phyloP scores from a whole-genome alignment of 148 eudicot species.

The Vaccinium darrowii region DNA sequence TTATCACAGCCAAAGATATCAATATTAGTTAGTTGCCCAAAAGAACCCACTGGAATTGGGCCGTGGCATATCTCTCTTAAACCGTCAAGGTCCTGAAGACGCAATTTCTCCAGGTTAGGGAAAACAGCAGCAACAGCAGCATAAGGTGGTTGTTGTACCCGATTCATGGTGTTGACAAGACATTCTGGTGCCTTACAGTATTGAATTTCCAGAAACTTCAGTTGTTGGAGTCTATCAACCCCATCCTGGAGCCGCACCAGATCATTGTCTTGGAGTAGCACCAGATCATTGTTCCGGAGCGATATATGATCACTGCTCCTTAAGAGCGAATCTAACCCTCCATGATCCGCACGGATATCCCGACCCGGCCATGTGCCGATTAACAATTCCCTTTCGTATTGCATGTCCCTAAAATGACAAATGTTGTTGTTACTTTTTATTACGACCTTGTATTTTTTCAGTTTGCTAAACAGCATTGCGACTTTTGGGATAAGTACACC shows the following conservation, averaged over 20 bases:
- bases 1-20: neutral
- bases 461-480: no score
- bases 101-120: neutral
- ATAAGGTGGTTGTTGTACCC: neutral
- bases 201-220: neutral
- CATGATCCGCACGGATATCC: no score
- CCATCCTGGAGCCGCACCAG: neutral
- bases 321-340: no score
- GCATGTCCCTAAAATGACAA: no score
- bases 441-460: neutral
- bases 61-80: neutral
- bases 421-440: no score
- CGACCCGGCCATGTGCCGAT: no score
- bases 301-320: no score
- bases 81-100: neutral
- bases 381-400: no score
- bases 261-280: no score
- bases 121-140: neutral
- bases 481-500: neutral
- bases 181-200: conserved; percentile 8
- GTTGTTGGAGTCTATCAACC: conserved; percentile 20
- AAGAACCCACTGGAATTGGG: neutral
- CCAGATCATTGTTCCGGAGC: no score
- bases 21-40: neutral
- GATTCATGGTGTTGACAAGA: neutral